Evolutionary conservation across 306 rosid genomes (phyloP).

Genomic region (Medicago ruthenica): DNA sequence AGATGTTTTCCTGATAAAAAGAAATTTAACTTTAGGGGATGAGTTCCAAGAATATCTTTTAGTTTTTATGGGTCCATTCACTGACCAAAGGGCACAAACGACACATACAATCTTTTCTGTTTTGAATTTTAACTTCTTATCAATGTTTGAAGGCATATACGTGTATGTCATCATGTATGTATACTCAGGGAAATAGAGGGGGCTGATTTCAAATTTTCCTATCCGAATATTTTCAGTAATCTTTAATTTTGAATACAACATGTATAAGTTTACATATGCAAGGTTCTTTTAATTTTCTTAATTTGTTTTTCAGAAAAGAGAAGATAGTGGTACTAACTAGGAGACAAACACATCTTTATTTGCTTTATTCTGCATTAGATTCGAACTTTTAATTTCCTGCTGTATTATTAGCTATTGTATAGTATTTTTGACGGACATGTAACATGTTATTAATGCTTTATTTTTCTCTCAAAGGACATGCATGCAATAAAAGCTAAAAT

Average conservation of each 20-base stretch:
- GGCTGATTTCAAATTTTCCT: slow-evolving; percentile 40
- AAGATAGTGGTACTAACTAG: slow-evolving; percentile 42
- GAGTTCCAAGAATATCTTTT: slow-evolving; percentile 49
- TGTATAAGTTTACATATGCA: slow-evolving; percentile 10
- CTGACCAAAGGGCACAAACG: slow-evolving; percentile 31
- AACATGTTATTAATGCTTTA: slow-evolving; percentile 50
- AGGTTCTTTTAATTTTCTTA: slow-evolving; percentile 27
- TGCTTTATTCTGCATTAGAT: slow-evolving; percentile 76
- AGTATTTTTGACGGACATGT: slow-evolving; percentile 11
- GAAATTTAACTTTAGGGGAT: slow-evolving; percentile 53
- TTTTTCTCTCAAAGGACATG: slow-evolving; percentile 58
- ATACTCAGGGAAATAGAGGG: slow-evolving; percentile 12
- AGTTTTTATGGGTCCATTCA: slow-evolving; percentile 48
- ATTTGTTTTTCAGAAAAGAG: slow-evolving; percentile 22
- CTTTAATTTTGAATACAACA: slow-evolving; percentile 44
- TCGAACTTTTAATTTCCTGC: slow-evolving; percentile 58
- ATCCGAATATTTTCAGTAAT: slow-evolving; percentile 35
- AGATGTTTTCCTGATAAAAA: slow-evolving; percentile 46
- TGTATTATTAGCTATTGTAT: slow-evolving; percentile 35
- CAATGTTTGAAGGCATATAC: neutral
- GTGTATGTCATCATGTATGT: neutral
- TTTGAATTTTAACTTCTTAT: neutral
- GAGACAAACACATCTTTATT: slow-evolving; percentile 60
- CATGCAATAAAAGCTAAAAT: slow-evolving; percentile 60
- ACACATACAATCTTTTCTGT: slow-evolving; percentile 7